phyloP scores from a whole-genome alignment of 768 basidiomycete species.

The Cubamyces lactineus region DNA sequence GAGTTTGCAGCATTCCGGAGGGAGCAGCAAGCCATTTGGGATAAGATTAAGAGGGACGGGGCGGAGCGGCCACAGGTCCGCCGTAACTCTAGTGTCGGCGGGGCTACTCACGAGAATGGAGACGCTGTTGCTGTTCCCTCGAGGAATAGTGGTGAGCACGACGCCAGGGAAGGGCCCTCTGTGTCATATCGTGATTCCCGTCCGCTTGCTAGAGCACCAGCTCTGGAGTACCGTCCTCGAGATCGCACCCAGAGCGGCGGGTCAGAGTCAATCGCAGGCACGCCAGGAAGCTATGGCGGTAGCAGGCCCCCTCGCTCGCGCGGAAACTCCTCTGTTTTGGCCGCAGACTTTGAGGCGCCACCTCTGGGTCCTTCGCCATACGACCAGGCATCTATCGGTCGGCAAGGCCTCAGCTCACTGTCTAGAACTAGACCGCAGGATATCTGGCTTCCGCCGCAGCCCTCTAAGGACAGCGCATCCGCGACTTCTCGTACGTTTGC shows the following conservation, averaged over 20 bases:
- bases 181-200: constrained; percentile 19
- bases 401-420: constrained; percentile 31
- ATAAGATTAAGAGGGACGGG: constrained; percentile 47
- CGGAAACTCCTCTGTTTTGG: constrained; percentile 28
- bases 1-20: constrained; percentile 40
- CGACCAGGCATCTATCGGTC: constrained; percentile 22
- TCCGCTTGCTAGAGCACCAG: constrained; percentile 18
- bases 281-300: constrained; percentile 15
- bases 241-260: constrained; percentile 24
- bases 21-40: constrained; percentile 50
- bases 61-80: constrained; percentile 15
- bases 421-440: constrained; percentile 40
- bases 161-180: constrained; percentile 11
- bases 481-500: constrained; percentile 44
- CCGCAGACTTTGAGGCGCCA: constrained; percentile 14
- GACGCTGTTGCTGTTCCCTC: constrained; percentile 13
- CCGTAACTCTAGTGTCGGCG: constrained; percentile 8
- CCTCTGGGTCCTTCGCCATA: constrained; percentile 1
- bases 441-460: constrained; percentile 52
- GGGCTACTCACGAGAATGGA: constrained; percentile 16
- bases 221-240: constrained; percentile 16
- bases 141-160: constrained; percentile 20
- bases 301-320: constrained; percentile 19
- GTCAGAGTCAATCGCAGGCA: constrained; percentile 13
- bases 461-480: constrained; percentile 40